phyloP scores from a whole-genome alignment of 2,329 filamentous ascomycete genomes.

The Trichophyton benhamiae region DNA sequence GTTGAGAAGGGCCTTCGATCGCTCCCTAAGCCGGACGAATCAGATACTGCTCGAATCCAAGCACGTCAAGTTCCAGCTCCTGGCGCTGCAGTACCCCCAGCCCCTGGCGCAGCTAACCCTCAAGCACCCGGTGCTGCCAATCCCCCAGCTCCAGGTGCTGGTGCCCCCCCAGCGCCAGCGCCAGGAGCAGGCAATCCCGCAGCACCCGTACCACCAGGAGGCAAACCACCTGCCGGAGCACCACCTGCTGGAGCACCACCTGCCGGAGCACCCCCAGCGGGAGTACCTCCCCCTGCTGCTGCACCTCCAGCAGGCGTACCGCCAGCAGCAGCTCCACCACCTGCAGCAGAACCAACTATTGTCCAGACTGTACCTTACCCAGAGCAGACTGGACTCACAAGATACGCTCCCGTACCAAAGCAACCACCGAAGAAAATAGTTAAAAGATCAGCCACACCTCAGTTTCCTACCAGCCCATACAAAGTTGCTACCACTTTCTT shows the following conservation, averaged over 20 bases:
- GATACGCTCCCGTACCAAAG: conserved; percentile 50
- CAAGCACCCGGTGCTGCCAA: neutral
- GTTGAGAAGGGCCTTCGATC: conserved; percentile 29
- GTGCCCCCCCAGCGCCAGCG: neutral
- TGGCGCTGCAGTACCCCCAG: neutral
- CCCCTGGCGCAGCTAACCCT: neutral
- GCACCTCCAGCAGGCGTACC: neutral
- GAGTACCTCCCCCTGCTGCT: neutral
- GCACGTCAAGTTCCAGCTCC: conserved; percentile 12
- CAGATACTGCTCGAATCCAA: conserved; percentile 9
- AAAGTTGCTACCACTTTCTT: conserved; percentile 41
- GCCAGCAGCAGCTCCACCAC: conserved; percentile 8
- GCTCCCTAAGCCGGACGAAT: conserved; percentile 21
- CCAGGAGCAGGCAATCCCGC: neutral
- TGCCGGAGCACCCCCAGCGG: neutral
- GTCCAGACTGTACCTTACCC: conserved; percentile 37
- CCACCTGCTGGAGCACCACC: neutral
- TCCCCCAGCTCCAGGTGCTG: neutral
- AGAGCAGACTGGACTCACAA: conserved; percentile 44
- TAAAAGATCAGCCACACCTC: conserved; percentile 36
- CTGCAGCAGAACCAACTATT: conserved; percentile 19
- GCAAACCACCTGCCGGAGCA: neutral
- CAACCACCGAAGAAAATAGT: conserved; percentile 49
- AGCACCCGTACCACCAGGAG: neutral
- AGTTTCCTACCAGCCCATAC: conserved; percentile 45